phyloP scores from a whole-genome alignment of 441 rosid genomes.

The Syzygium syzygioides region DNA sequence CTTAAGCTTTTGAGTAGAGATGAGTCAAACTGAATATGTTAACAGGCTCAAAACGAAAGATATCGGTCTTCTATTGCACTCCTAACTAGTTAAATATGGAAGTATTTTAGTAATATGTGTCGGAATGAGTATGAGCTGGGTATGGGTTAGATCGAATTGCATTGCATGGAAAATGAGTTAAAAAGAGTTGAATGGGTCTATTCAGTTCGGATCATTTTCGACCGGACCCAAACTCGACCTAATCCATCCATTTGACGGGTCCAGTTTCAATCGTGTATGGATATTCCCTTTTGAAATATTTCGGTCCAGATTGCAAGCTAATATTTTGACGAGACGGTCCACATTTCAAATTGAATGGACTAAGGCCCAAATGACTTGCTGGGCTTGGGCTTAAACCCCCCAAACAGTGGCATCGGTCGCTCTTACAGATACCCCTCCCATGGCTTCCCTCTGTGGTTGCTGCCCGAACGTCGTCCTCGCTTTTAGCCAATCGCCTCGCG shows the following conservation, averaged over 20 bases:
- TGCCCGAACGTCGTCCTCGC: not conserved
- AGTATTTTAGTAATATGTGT: no score
- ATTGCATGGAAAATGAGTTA: no score
- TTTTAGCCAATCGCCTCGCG: not conserved
- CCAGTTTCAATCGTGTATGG: no score
- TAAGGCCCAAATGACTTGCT: not conserved
- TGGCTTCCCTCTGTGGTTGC: not conserved
- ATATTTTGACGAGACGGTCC: not conserved
- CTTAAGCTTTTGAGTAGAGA: no score
- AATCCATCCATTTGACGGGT: no score
- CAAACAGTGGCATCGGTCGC: not conserved
- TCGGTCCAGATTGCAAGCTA: not conserved
- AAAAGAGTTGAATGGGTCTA: no score
- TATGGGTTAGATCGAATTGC: no score
- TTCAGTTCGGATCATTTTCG: no score
- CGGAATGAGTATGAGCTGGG: no score
- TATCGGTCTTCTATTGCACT: rapidly evolving
- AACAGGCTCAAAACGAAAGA: no score
- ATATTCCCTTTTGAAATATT: not conserved
- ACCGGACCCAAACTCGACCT: no score
- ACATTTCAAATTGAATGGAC: not conserved
- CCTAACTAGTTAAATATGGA: no score
- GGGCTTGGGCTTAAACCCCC: not conserved
- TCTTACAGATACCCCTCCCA: not conserved
- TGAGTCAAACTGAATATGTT: rapidly evolving